A percentile compares a stretch with the other conserved stretches of the same genome.
Evolutionary conservation across 2,329 filamentous ascomycete species (phyloP).

Genomic region (Lasiodiplodia gonubiensis): DNA sequence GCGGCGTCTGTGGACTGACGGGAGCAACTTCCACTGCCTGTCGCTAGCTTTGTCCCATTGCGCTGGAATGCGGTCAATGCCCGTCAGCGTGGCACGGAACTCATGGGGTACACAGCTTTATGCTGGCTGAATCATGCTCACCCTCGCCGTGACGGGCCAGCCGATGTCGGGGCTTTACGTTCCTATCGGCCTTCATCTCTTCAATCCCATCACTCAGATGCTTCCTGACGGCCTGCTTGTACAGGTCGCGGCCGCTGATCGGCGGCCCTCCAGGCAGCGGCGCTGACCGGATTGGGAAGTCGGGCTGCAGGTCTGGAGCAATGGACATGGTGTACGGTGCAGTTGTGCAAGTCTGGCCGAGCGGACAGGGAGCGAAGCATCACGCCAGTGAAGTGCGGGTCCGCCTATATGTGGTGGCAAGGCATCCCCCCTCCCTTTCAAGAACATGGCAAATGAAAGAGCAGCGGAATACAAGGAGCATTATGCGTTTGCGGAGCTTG

Average conservation of each 20-base stretch:
- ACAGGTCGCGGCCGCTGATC: constrained; percentile 12
- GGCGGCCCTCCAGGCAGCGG: neutral
- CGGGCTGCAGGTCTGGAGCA: neutral
- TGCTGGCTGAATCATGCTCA: constrained; percentile 1
- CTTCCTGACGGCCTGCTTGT: neutral
- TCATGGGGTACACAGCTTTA: neutral
- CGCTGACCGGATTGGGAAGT: neutral
- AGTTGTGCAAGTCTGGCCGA: neutral
- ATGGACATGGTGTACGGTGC: neutral
- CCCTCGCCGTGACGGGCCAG: neutral
- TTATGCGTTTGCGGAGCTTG: constrained; percentile 2
- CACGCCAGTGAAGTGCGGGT: neutral
- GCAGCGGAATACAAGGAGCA: neutral
- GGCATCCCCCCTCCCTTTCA: neutral
- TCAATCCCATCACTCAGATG: neutral
- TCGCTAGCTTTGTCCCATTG: constrained; percentile 5
- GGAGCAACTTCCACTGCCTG: constrained; percentile 2
- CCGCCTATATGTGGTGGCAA: neutral
- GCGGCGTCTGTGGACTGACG: constrained; percentile 11
- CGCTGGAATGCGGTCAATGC: constrained; percentile 4
- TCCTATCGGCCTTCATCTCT: neutral
- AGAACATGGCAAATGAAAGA: constrained; percentile 14
- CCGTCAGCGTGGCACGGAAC: neutral
- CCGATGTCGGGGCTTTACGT: neutral
- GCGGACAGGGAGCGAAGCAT: constrained; percentile 13